These are phyloP conservation scores for Cudoniella acicularis DNA, from an alignment of 495 filamentous ascomycete genomes.

Conservation along the genomic window DNA sequence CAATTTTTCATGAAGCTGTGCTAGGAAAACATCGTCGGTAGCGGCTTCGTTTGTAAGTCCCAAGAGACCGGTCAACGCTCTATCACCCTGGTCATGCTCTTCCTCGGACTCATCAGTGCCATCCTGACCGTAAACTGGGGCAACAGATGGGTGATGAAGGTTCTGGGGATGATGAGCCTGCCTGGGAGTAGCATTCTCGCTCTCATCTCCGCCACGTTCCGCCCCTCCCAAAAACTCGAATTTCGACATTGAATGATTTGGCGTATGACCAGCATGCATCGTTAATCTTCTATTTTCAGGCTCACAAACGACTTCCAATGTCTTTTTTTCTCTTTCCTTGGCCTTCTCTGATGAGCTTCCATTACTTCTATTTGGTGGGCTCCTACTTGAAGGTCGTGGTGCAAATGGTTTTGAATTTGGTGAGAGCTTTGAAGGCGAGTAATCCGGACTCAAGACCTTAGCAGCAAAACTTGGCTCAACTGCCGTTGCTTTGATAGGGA, in stretches of 20 bases:
- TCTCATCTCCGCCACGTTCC: conserved; percentile 1
- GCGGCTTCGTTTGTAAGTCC: conserved; percentile 17
- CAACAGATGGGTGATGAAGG: conserved; percentile 2
- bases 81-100: conserved; percentile 15
- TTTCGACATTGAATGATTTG: conserved; percentile 25
- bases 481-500: conserved; percentile 25
- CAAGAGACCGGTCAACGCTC: conserved; percentile 19
- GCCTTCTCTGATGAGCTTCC: neutral
- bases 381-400: conserved; percentile 1
- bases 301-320: conserved; percentile 11
- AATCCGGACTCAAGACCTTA: conserved; percentile 19
- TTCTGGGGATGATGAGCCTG: conserved; percentile 8
- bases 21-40: conserved; percentile 19
- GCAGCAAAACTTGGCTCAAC: conserved; percentile 24
- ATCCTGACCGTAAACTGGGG: neutral
- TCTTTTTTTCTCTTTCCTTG: conserved; percentile 7
- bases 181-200: conserved; percentile 21
- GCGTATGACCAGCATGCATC: conserved; percentile 30
- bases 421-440: conserved; percentile 11
- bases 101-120: neutral
- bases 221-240: conserved; percentile 3
- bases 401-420: conserved; percentile 10
- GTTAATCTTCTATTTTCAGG: conserved; percentile 23
- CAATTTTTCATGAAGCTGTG: conserved; percentile 19
- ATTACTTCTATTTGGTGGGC: neutral